Evolutionary conservation across 1,139 yeast genomes (phyloP).

Genomic region (Suhomyces kunorum): DNA sequence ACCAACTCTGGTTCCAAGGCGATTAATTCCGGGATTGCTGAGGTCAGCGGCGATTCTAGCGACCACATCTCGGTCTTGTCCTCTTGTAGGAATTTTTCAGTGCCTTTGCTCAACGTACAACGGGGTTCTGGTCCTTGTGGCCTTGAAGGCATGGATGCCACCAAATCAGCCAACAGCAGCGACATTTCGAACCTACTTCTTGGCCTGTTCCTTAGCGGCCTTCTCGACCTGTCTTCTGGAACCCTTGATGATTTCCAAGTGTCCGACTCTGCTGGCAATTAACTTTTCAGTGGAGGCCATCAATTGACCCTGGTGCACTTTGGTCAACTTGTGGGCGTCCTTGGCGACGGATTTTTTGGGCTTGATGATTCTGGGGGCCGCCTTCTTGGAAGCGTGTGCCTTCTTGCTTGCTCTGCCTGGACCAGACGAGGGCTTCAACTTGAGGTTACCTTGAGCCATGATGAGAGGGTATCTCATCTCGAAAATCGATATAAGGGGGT

Average conservation of each 20-base stretch:
- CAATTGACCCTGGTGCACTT: slow-evolving; percentile 66
- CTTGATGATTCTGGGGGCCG: slow-evolving; percentile 73
- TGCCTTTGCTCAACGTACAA: not conserved
- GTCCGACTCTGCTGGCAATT: slow-evolving; percentile 91
- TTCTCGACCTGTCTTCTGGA: slow-evolving; percentile 83
- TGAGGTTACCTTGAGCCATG: slow-evolving; percentile 60
- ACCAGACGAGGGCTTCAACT: slow-evolving; percentile 39
- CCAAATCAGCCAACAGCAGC: not conserved
- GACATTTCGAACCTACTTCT: slow-evolving; percentile 13
- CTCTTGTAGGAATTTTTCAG: slow-evolving; percentile 8
- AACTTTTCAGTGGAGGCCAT: slow-evolving; percentile 78
- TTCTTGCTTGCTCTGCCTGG: slow-evolving; percentile 54
- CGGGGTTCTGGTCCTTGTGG: not conserved
- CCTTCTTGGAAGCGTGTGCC: slow-evolving; percentile 58
- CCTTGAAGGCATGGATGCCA: not conserved
- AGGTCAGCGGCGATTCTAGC: slow-evolving; percentile 11
- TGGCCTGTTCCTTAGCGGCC: slow-evolving; percentile 37
- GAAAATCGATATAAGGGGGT: not conserved
- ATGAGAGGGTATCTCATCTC: slow-evolving; percentile 4
- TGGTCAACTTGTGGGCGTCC: slow-evolving; percentile 51
- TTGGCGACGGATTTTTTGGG: slow-evolving; percentile 61
- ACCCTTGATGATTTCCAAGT: slow-evolving; percentile 86
- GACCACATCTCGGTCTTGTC: slow-evolving; percentile 10
- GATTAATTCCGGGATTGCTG: slow-evolving; percentile 29
- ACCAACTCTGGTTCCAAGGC: slow-evolving; percentile 37